Evolutionary conservation across 768 basidiomycete genomes (phyloP).

Genomic region (Leccinum arenicola): DNA sequence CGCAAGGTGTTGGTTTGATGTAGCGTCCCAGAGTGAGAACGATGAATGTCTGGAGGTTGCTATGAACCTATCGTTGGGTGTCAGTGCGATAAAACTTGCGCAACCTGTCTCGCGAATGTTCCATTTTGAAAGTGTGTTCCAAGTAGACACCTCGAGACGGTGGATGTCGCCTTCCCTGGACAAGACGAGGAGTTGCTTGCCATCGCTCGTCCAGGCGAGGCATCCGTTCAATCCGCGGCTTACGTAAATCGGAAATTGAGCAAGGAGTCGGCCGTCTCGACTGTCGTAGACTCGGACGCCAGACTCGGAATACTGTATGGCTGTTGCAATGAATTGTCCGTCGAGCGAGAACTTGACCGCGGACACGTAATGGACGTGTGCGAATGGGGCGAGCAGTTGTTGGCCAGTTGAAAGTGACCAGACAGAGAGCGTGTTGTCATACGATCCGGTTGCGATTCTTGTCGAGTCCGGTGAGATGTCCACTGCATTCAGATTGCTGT

Average conservation of each 20-base stretch:
- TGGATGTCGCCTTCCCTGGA: not conserved
- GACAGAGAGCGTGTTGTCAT: not conserved
- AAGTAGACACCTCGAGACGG: not conserved
- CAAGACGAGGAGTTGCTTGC: not conserved
- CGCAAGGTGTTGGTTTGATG: not conserved
- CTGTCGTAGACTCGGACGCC: not conserved
- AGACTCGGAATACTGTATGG: too few relatives aligned
- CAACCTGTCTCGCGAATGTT: too few relatives aligned
- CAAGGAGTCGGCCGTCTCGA: too few relatives aligned
- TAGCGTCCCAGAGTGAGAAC: not conserved
- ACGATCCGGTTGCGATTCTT: not conserved
- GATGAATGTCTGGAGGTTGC: not conserved
- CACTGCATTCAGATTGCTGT: not conserved
- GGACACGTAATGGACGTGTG: not conserved
- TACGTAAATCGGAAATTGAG: too few relatives aligned
- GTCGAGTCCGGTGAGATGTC: not conserved
- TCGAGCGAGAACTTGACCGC: not conserved
- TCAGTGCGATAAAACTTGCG: not conserved
- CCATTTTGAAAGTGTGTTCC: too few relatives aligned
- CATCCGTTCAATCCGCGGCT: too few relatives aligned
- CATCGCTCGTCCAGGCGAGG: not conserved
- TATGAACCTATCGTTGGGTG: not conserved
- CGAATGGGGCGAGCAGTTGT: not conserved
- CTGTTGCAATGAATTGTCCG: not conserved
- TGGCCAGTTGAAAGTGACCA: not conserved